These are phyloP conservation scores for Fonsecaea nubica DNA, from an alignment of 2,329 filamentous ascomycete genomes.

Conservation along the genomic window DNA sequence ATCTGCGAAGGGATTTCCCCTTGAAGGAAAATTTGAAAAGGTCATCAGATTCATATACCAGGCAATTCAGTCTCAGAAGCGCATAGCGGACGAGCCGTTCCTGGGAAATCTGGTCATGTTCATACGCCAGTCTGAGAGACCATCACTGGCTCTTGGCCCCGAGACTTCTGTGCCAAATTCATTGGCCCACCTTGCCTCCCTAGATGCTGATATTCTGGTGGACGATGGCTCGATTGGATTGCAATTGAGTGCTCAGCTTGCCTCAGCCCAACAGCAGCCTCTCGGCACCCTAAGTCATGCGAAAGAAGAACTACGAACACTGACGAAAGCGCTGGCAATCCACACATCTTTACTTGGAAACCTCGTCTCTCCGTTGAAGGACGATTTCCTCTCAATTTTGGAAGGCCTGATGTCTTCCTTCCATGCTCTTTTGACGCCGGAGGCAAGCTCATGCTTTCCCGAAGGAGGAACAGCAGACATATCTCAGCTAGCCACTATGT, in stretches of 20 bases:
- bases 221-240: slow-evolving; percentile 15
- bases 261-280: slow-evolving; percentile 28
- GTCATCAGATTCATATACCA: slow-evolving; percentile 24
- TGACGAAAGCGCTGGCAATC: slow-evolving; percentile 24
- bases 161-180: slow-evolving; percentile 15
- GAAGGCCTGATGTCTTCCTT: slow-evolving; percentile 28
- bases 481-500: slow-evolving; percentile 10
- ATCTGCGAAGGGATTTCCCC: slow-evolving; percentile 15
- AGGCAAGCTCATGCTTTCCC: slow-evolving; percentile 21
- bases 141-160: slow-evolving; percentile 6
- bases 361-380: slow-evolving; percentile 5
- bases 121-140: slow-evolving; percentile 11
- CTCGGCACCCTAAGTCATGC: slow-evolving; percentile 34
- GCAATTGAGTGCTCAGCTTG: slow-evolving; percentile 19
- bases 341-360: slow-evolving; percentile 15
- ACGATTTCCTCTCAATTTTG: slow-evolving; percentile 20
- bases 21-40: slow-evolving; percentile 28
- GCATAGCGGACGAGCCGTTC: slow-evolving; percentile 1
- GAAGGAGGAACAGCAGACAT: slow-evolving; percentile 3
- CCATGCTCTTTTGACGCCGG: slow-evolving; percentile 22
- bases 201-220: slow-evolving; percentile 13
- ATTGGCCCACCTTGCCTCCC: slow-evolving; percentile 25
- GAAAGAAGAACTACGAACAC: slow-evolving; percentile 32
- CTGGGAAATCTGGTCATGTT: slow-evolving; percentile 26
- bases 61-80: slow-evolving; percentile 9